Percentiles rank a stretch among this genome's conserved stretches.
These are phyloP conservation scores for Fusarium lyarnte DNA, from an alignment of 2,329 filamentous ascomycete species.

Conservation along the genomic window DNA sequence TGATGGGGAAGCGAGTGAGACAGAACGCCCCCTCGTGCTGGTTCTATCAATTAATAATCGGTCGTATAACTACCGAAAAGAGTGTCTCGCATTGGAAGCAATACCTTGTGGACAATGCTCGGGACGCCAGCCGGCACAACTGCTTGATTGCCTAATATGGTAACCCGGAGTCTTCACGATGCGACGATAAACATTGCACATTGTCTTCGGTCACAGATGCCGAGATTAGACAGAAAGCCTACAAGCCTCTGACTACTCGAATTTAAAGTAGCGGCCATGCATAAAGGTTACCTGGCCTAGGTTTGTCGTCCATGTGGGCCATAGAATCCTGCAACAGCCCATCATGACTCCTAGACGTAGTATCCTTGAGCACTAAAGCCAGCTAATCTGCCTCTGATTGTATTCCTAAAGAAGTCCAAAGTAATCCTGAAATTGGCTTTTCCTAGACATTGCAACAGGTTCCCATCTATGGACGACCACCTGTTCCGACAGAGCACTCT, in stretches of 20 bases:
- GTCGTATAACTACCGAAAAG: background rate
- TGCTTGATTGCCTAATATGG: slow-evolving; percentile 24
- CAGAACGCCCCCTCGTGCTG: background rate
- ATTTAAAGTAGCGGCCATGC: background rate
- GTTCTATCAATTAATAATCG: background rate
- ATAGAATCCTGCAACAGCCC: background rate
- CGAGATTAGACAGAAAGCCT: background rate
- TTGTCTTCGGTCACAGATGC: background rate
- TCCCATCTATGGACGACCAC: background rate
- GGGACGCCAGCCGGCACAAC: background rate
- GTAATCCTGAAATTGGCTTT: background rate
- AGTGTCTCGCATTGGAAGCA: background rate
- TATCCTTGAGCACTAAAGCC: background rate
- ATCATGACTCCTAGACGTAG: background rate
- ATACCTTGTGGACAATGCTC: background rate
- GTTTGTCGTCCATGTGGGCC: background rate
- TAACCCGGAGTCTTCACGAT: slow-evolving; percentile 20
- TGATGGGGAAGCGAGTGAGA: background rate
- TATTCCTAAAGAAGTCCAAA: background rate
- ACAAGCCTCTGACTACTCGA: slow-evolving; percentile 3
- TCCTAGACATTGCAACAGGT: background rate
- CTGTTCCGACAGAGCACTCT: background rate
- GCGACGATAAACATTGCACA: background rate
- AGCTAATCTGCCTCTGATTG: background rate
- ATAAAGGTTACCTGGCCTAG: background rate